Base-by-base conservation (phyloP, 148 eudicot species). In the Heliosperma pusillum region DNA sequence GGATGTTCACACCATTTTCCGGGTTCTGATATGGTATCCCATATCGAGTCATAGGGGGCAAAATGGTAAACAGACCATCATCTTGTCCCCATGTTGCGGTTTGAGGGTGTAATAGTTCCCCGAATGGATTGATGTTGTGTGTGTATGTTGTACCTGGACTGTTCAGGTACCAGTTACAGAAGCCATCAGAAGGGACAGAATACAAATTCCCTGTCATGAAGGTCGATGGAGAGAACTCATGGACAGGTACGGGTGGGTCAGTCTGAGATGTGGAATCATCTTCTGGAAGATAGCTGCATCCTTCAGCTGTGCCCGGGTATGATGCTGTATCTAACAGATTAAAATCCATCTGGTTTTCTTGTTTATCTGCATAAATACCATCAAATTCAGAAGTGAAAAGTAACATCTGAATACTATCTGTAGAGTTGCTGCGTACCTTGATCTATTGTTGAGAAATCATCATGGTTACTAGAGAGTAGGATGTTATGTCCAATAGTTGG, bases 321-420 rank as follows among this genome's bases (percentile, higher is more conserved):
- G 86, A 80, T 22, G 77, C 80, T 19, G 86, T 87, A 29, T 78
- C 83, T 58, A 73, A 70, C 20, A 76, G 74, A 50, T 82, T 75
- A 24, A 73, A 69, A 65, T 73, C 77, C 75, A 80, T 25, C 73
- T 74, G 83, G 61, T 71, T 74, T 47, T 82, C 82, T 17, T 65
- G 65, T 75, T 77, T 80, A 84, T 80, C 89, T 84, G 86, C 33
- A 72, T 7, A 78, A 66, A 67, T 2, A 55, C 40, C 25, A 17
- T 8, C 9, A 2, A 12, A 1, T 9, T 76, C 21, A 76, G 10
- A 64, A 12, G n/a, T 53, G 55, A 58, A 26, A 64, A 19, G 29
- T 12, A 21, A 59, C 9, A 2, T 24, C 50, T 29, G 55, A 1
- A 8, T 61, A 26, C 33, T 61, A 25, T 36, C 42, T 36, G 42